Conservation (phyloP, 2,329 filamentous ascomycete genomes). For the Pestalotiopsis sp. region DNA sequence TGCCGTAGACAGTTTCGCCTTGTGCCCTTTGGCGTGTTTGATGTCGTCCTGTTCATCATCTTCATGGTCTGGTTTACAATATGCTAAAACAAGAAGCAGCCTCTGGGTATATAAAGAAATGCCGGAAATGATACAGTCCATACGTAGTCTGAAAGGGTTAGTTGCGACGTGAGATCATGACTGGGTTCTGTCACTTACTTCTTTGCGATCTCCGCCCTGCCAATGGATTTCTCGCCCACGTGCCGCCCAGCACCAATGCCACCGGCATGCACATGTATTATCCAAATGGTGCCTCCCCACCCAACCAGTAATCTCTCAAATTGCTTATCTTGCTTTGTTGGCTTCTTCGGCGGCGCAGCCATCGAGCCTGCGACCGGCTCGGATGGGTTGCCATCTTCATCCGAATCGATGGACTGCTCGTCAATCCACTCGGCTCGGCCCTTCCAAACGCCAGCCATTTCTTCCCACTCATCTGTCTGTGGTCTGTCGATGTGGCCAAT, state of each 20-base stretch:
- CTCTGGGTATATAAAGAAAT: conserved; percentile 95
- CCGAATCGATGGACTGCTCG: conserved; percentile 74
- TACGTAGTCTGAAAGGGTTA: conserved; percentile 69
- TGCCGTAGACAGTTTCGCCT: conserved; percentile 44
- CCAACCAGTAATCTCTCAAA: conserved; percentile 86
- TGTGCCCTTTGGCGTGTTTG: conserved; percentile 36
- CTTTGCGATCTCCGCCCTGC: conserved; percentile 87
- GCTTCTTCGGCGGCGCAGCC: conserved; percentile 48
- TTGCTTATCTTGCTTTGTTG: conserved; percentile 46
- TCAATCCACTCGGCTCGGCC: conserved; percentile 92
- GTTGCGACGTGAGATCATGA: conserved; percentile 12
- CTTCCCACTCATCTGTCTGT: conserved; percentile 85
- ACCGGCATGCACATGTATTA: conserved; percentile 85
- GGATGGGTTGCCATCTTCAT: conserved; percentile 55
- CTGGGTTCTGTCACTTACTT: conserved; percentile 62
- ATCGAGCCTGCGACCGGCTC: conserved; percentile 39
- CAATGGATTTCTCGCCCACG: conserved; percentile 71
- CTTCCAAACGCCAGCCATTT: conserved; percentile 96
- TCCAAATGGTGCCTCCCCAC: conserved; percentile 96
- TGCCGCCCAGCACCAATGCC: conserved; percentile 67
- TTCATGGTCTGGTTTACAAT: conserved; percentile 76
- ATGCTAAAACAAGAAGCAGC: conserved; percentile 88
- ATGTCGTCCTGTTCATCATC: conserved; percentile 49
- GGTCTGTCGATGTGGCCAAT: conserved; percentile 92
- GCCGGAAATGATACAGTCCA: conserved; percentile 97